Evolutionary conservation across 768 basidiomycete genomes (phyloP), one percentile per base, ranked within the genome.

Genomic region (Agrocybe chaxingu): DNA sequence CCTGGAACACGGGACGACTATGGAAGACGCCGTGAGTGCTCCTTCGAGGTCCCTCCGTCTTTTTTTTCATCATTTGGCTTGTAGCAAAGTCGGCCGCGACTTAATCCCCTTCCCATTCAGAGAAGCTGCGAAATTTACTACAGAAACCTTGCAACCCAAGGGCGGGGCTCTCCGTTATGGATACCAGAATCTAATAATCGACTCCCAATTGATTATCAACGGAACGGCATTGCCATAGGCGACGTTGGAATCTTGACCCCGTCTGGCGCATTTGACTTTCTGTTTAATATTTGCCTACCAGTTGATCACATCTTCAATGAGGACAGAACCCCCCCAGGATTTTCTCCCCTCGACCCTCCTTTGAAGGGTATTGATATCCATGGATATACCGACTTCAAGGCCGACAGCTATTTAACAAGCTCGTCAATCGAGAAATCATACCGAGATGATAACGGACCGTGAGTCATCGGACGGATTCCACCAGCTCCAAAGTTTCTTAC

Each of bases 241-340:
- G 58, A 59, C 37, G 56, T 59, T 5, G 58, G 58, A 8, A 43
- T 55, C 13, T 36, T 57, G 16, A 47, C 45, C 3, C 6, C 18
- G 2, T 41, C 34, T 1, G 59, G 59, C 1, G 41, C 37, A 3
- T 60, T 60, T 31, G 49, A 43, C 30, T 60, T 55, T 37, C 40
- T 60, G 5, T 60, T 60, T 45, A 60, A 60, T 41, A 56, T 60
- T 8, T 53, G 47, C 11, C 18, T 32, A 1, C 53, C 53, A 1
- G 9, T 35, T 2, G 51, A 50, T 2, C 39, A 60, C 35, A 50
- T 52, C 6, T 52, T 60, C 7, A 58, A 62, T 32, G 43, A 42
- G 7, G 12, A 33, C 0, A 12, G 33, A 32, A 9, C 42, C 54
- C 9, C 58, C 45, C 1, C 42, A 42, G 35, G 52, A 34, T 30